Evolutionary conservation across 2,329 filamentous ascomycete genomes (phyloP).

Genomic region (Penicillium hesseltinei): DNA sequence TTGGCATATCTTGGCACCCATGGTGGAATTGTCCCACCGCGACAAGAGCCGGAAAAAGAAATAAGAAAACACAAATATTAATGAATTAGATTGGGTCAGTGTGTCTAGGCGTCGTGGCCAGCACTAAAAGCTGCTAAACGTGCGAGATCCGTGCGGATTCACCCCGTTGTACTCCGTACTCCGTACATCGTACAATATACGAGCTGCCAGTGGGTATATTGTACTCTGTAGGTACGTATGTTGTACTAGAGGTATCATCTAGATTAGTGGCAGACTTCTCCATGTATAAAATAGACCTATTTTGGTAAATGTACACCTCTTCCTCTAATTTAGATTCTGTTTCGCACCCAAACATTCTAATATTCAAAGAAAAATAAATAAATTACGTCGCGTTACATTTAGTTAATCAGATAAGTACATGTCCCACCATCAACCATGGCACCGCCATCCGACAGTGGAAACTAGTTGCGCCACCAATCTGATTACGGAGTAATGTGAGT

Average conservation of each 20-base stretch:
- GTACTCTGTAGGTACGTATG: background rate
- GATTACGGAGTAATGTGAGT: background rate
- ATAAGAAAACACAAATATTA: background rate
- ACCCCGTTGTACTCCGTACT: background rate
- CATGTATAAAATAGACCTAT: no score
- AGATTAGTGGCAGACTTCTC: background rate
- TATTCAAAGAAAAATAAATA: background rate
- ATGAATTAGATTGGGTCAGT: background rate
- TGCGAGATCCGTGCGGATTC: background rate
- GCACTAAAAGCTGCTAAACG: background rate
- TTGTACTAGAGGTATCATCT: no score
- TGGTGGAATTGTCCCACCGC: background rate
- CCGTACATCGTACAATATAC: background rate
- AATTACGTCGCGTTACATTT: background rate
- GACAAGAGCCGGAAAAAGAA: slow-evolving; percentile 1
- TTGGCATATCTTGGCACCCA: slow-evolving; percentile 5
- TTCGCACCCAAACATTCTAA: background rate
- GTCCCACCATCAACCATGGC: background rate
- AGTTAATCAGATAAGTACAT: slow-evolving; percentile 6
- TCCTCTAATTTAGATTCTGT: background rate
- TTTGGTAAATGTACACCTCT: background rate
- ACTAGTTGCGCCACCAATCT: slow-evolving; percentile 3
- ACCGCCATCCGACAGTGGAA: background rate
- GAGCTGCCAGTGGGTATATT: background rate
- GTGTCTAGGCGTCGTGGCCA: background rate